Evolutionary conservation across 192 early-diverging fungal species (phyloP), one percentile per base, ranked within the genome.

Genomic region (Backusella parvicylindrica): DNA sequence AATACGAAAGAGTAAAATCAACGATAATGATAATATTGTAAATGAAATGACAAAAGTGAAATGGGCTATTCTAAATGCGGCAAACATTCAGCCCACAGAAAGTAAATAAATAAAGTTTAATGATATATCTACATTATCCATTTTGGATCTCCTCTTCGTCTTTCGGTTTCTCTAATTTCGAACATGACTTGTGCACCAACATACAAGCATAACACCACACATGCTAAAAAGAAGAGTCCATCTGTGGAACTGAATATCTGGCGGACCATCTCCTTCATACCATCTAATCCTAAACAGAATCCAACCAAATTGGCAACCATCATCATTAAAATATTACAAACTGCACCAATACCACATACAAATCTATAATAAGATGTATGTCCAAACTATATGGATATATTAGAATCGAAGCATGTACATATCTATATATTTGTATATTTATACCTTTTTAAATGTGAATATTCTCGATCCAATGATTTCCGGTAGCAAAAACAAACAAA

Each of bases 231-330:
- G 47, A 78, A 60, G n/a, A 81, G 73, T 1, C 53, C 71, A 18
- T 53, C 18, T 9, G 21, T n/a, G 6, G 47, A 36, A 13, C 47
- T 74, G 71, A 91, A 92, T 4, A 95, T 87, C 73, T 89, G 81
- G 15, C 53, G 77, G 6, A 94, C 68, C 88, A 98, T 92, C 35
- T 85, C 83, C 63, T 86, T 84, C 49, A 95, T 90, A 7, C 96
- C 95, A 37, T 94, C 96, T 28, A 96, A 83, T 6, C 96, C 96
- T 68, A 98, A 85, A 38, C 89, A 89, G 83, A 95, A 99, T 2
- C 97, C 97, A 23, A 99, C 93, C 50, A 99, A 77, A 75, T 99
- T 99, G 6, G 93, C 97, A 53, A 89, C 80, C 90, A 98, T 96
- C 97, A 98, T 97, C 71, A 92, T 80, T 6, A 93, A 77, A 30